Percentiles rank a stretch among this genome's conserved stretches.
Conservation (phyloP, 2,329 filamentous ascomycete species). For the Aspergillus fumigatiaffinis region DNA sequence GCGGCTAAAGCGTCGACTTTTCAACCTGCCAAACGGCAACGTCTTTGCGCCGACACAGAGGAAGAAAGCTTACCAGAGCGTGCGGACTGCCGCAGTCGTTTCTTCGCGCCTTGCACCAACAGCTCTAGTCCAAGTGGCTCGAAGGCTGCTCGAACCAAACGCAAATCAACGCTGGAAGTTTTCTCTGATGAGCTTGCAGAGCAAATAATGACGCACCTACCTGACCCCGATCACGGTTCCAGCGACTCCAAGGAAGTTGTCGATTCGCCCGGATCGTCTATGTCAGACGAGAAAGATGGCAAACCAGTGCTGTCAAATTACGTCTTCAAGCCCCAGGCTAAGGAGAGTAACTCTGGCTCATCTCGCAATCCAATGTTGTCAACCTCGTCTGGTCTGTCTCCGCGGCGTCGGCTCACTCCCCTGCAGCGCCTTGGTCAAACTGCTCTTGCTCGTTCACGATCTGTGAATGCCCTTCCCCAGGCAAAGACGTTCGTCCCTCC, state of each 20-base stretch:
- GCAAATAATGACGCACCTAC: constrained; percentile 46
- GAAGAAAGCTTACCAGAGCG: constrained; percentile 31
- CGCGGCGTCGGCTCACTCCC: constrained; percentile 28
- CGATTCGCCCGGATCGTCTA: neutral
- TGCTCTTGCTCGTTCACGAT: constrained; percentile 37
- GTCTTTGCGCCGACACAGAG: constrained; percentile 48
- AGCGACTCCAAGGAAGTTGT: neutral
- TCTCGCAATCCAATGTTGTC: neutral
- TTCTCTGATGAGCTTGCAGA: constrained; percentile 53
- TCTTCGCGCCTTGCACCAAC: constrained; percentile 38
- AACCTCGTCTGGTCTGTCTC: neutral
- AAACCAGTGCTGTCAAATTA: neutral
- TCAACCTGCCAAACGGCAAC: constrained; percentile 48
- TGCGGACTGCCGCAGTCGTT: constrained; percentile 42
- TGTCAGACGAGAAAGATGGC: neutral
- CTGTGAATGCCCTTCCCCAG: constrained; percentile 24
- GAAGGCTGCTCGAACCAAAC: constrained; percentile 36
- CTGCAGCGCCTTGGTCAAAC: constrained; percentile 40
- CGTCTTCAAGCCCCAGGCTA: neutral
- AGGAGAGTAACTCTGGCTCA: neutral
- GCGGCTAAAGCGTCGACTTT: constrained; percentile 39
- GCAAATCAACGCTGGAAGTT: constrained; percentile 44
- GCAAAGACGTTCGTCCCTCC: constrained; percentile 7
- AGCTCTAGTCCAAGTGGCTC: constrained; percentile 39
- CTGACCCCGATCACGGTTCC: constrained; percentile 27